phyloP scores from a whole-genome alignment of 345 rosid genomes.

The Zanthoxylum bungeanum region DNA sequence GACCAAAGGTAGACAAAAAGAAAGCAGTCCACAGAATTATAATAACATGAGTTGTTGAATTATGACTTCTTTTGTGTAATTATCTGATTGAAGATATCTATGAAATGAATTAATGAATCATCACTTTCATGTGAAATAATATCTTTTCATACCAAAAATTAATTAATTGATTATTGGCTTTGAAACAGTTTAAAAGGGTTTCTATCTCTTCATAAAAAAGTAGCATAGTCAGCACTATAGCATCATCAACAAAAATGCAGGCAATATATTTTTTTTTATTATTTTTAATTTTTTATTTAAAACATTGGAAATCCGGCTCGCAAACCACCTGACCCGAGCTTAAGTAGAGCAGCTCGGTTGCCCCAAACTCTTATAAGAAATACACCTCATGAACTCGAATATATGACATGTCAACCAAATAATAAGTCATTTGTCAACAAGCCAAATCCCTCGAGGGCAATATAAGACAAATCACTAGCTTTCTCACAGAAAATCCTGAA shows the following conservation, averaged over 20 bases:
- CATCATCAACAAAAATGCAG: background rate
- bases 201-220: no score
- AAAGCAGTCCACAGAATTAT: background rate
- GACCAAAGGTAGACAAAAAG: slow-evolving; percentile 16
- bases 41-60: background rate
- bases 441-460: no score
- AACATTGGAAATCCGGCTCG: no score
- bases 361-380: no score
- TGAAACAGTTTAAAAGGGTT: background rate
- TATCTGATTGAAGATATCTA: slow-evolving; percentile 27
- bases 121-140: slow-evolving; percentile 26
- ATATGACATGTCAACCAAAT: no score
- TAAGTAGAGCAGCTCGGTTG: no score
- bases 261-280: background rate
- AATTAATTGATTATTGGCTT: slow-evolving; percentile 2
- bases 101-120: slow-evolving; percentile 22
- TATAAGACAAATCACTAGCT: background rate
- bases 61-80: slow-evolving; percentile 1
- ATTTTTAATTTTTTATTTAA: no score
- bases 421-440: no score
- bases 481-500: background rate
- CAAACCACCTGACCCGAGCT: no score
- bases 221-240: background rate
- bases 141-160: background rate
- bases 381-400: no score